phyloP scores from a whole-genome alignment of 441 rosid species.

The Populus hybrid region DNA sequence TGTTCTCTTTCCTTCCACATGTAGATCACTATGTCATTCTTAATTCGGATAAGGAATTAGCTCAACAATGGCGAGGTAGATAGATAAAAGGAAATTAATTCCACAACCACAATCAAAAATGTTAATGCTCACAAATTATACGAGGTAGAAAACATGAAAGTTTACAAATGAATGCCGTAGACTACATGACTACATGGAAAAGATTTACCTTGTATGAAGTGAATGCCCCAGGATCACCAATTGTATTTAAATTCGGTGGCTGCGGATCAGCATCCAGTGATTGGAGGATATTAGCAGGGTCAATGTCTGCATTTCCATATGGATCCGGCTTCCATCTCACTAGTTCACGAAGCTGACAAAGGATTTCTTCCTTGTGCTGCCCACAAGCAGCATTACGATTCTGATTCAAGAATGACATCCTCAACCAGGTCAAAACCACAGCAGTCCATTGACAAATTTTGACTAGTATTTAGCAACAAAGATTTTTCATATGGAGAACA shows the following conservation, averaged over 20 bases:
- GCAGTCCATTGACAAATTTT: background rate
- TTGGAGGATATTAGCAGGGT: slow-evolving; percentile 4
- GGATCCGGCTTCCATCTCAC: slow-evolving; percentile 40
- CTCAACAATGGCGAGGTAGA: background rate
- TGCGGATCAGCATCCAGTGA: background rate
- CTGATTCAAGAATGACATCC: slow-evolving; percentile 36
- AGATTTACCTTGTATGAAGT: background rate
- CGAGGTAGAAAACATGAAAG: background rate
- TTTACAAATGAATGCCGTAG: background rate
- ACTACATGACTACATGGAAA: background rate
- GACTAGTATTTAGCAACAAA: background rate
- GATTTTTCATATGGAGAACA: no score
- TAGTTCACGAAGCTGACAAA: slow-evolving; percentile 57
- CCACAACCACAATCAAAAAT: background rate
- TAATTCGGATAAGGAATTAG: no score
- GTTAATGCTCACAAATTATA: background rate
- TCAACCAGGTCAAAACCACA: slow-evolving; percentile 19
- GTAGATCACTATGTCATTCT: no score
- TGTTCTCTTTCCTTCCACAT: no score
- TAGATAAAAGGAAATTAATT: background rate
- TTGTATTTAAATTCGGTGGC: background rate
- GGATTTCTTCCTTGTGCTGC: slow-evolving; percentile 57
- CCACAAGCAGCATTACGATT: slow-evolving; percentile 75
- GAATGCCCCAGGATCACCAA: background rate
- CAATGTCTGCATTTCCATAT: slow-evolving; percentile 28